Conservation (phyloP, 208 protist genomes). For the Balamuthia mandrillaris region DNA sequence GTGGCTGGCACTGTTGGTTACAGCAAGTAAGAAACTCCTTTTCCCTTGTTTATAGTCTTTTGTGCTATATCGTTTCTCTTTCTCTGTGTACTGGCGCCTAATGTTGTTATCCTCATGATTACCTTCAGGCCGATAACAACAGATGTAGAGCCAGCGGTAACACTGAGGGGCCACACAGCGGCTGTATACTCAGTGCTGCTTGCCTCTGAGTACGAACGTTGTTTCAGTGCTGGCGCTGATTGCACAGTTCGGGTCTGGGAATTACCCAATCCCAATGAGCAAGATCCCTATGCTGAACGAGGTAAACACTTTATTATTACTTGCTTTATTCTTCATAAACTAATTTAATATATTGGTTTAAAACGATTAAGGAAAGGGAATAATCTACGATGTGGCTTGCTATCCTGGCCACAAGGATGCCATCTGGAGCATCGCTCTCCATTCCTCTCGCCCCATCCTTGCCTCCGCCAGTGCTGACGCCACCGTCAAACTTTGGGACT, state of each 20-base stretch:
- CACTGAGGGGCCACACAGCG: not conserved
- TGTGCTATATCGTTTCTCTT: not conserved
- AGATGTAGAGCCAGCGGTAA: not conserved
- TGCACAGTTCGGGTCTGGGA: not conserved
- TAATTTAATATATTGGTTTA: not conserved
- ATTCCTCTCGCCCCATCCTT: not conserved
- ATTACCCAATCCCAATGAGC: not conserved
- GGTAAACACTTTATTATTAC: not conserved
- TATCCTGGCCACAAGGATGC: conserved; percentile 40
- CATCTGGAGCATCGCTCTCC: conserved; percentile 38
- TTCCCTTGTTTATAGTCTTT: not conserved
- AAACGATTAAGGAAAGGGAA: not conserved
- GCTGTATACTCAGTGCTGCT: not conserved
- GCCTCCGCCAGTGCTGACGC: conserved; percentile 43
- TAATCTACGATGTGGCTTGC: not conserved
- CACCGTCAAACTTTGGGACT: conserved; percentile 42
- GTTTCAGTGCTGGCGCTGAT: not conserved
- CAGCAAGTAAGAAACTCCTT: not conserved
- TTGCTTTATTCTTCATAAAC: not conserved
- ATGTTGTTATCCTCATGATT: not conserved
- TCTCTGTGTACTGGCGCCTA: not conserved
- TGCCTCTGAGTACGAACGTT: not conserved
- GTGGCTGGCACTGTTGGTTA: not conserved
- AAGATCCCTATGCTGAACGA: not conserved
- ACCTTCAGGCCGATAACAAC: not conserved